Evolutionary conservation across 2,329 filamentous ascomycete genomes (phyloP).

Genomic region (Furcasterigmium furcatum): DNA sequence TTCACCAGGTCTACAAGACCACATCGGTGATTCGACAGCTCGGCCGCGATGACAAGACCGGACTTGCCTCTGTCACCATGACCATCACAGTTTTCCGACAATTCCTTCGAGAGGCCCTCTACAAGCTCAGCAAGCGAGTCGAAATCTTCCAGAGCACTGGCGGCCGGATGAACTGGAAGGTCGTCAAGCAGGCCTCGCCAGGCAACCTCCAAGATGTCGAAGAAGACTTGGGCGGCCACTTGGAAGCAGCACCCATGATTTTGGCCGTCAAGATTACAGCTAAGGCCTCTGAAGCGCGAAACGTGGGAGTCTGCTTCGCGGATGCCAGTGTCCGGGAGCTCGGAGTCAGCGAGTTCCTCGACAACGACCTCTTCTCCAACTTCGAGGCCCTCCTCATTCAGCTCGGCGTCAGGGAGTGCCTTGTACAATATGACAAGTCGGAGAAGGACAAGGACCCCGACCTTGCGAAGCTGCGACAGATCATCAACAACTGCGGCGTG

Average conservation of each 20-base stretch:
- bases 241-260: slow-evolving; percentile 91
- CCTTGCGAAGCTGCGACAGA: slow-evolving; percentile 78
- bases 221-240: slow-evolving; percentile 83
- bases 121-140: slow-evolving; percentile 84
- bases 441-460: slow-evolving; percentile 89
- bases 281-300: slow-evolving; percentile 81
- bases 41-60: slow-evolving; percentile 78
- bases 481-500: slow-evolving; percentile 89
- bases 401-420: slow-evolving; percentile 88
- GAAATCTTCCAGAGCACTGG: slow-evolving; percentile 81
- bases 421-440: slow-evolving; percentile 74
- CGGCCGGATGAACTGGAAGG: slow-evolving; percentile 86
- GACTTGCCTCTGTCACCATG: slow-evolving; percentile 90
- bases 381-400: slow-evolving; percentile 96
- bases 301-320: slow-evolving; percentile 93
- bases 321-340: slow-evolving; percentile 95
- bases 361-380: slow-evolving; percentile 98
- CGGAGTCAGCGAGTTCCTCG: slow-evolving; percentile 96
- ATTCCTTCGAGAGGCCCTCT: slow-evolving; percentile 90
- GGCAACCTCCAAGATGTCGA: slow-evolving; percentile 97
- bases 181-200: slow-evolving; percentile 87
- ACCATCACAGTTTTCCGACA: slow-evolving; percentile 92
- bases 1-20: slow-evolving; percentile 81
- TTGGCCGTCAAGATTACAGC: slow-evolving; percentile 89
- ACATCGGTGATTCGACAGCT: slow-evolving; percentile 92